Base-by-base conservation (phyloP, 1,284 basidiomycete genomes). In the Apiotrichum gracile region DNA sequence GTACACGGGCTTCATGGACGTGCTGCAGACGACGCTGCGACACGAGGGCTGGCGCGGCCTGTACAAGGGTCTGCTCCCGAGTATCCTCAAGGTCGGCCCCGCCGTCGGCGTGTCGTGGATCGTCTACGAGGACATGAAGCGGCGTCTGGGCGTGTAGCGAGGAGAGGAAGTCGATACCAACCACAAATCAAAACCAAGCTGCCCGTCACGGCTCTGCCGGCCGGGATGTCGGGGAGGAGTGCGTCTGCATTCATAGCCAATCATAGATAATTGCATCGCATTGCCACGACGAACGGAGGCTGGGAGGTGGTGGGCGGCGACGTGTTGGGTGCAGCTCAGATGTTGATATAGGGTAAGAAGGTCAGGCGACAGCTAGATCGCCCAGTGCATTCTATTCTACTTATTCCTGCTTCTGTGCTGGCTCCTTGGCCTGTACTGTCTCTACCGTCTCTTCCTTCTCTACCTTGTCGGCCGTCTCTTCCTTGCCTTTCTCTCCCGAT, bases 31-130 rank as follows among this genome's bases (percentile, higher is more conserved):
- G 70, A 97, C 94, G 21, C 88, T 88, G 73, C 78, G 80, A 45
- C 81, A 83, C 21, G 94, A 97, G 70, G 94, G 94, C 0, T 88
- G 91, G 85, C 81, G 85, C 59, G 94, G 94, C 3, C 91, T 98
- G 73, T 99, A 99, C 77, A 85, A 92, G 43, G 94, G 94, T 34
- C 76, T 94, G 61, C 81, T 91, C 52, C 91, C 91, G 33, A 91
- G 89, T 43, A 79, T 96, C 62, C 89, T 92, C 42, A 97, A 97
- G 82, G 91, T 97, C 54, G 85, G 94, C 46, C 91, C 91, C 47
- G 86, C 91, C 13, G 91, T 96, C 29, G 93, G 91, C 24, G 94
- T 97, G 76, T 89, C 88, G 58, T 94, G 93, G 76, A 84, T 94
- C 53, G 91, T 93, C 4, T 75, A 75, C 57, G 73, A 75, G 62